Evolutionary conservation across 345 rosid genomes (phyloP).

Genomic region (Zanthoxylum bungeanum): DNA sequence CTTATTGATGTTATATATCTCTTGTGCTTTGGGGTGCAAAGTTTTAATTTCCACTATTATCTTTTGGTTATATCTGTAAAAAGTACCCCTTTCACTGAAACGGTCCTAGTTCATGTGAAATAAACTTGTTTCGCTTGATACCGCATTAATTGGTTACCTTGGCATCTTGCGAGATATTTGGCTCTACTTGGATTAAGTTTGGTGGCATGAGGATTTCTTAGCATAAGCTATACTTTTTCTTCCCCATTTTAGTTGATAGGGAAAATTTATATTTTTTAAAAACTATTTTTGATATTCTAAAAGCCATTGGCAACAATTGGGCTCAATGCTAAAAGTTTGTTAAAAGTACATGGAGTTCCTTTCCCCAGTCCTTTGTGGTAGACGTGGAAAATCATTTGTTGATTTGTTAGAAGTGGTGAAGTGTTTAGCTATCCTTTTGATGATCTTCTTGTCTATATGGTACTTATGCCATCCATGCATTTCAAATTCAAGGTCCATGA

Average conservation of each 20-base stretch:
- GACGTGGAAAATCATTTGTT: background rate
- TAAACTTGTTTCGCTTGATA: background rate
- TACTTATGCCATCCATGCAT: no score
- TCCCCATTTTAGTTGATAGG: background rate
- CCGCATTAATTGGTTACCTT: background rate
- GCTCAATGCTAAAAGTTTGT: background rate
- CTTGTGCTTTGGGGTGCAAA: no score
- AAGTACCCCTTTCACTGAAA: background rate
- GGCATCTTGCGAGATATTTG: background rate
- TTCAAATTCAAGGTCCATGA: slow-evolving; percentile 1
- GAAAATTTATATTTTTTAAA: background rate
- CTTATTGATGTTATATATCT: background rate
- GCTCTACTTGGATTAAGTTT: background rate
- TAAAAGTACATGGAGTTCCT: background rate
- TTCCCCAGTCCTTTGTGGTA: background rate
- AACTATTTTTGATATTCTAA: background rate
- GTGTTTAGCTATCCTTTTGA: background rate
- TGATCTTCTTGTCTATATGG: background rate
- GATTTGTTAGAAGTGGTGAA: background rate
- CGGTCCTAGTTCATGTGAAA: background rate
- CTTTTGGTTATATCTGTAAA: no score
- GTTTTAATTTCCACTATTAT: no score
- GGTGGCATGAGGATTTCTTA: background rate
- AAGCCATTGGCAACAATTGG: background rate
- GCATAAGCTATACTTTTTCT: no score